phyloP scores from a whole-genome alignment of 257 asterid genomes.

The Orobanche coerulescens region DNA sequence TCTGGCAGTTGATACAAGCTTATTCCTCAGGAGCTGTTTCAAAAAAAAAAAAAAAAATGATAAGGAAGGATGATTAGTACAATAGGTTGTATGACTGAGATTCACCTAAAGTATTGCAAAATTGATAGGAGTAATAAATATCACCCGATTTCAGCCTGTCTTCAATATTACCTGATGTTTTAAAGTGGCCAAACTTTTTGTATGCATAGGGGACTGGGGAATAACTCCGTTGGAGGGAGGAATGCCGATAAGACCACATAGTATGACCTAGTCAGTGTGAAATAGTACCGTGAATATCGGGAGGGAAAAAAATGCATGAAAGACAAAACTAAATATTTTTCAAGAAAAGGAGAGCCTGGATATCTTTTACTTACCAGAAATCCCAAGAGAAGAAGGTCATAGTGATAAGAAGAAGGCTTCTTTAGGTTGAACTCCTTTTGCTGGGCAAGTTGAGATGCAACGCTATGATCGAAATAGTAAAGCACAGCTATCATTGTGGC shows the following conservation, averaged over 20 bases:
- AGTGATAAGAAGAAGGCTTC: conserved; percentile 92
- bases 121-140: neutral
- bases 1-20: conserved; percentile 75
- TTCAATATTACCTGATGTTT: conserved; percentile 70
- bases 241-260: conserved; percentile 91
- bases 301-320: no score
- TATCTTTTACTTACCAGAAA: conserved; percentile 47
- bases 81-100: neutral
- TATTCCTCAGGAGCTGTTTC: conserved; percentile 80
- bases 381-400: conserved; percentile 95
- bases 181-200: conserved; percentile 88
- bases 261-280: conserved; percentile 46
- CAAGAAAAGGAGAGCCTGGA: neutral
- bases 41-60: conserved; percentile 6
- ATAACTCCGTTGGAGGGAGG: conserved; percentile 99
- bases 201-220: conserved; percentile 99
- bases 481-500: conserved; percentile 99
- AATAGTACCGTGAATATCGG: conserved; percentile 8
- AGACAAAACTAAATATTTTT: neutral
- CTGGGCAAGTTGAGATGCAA: conserved; percentile 97
- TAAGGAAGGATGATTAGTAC: neutral
- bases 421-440: conserved; percentile 85
- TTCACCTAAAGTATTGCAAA: neutral
- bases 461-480: conserved; percentile 95
- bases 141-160: neutral